Evolutionary conservation across 2,329 filamentous ascomycete species (phyloP), one percentile per base, ranked within the genome.

Genomic region (Nothophoma quercina): DNA sequence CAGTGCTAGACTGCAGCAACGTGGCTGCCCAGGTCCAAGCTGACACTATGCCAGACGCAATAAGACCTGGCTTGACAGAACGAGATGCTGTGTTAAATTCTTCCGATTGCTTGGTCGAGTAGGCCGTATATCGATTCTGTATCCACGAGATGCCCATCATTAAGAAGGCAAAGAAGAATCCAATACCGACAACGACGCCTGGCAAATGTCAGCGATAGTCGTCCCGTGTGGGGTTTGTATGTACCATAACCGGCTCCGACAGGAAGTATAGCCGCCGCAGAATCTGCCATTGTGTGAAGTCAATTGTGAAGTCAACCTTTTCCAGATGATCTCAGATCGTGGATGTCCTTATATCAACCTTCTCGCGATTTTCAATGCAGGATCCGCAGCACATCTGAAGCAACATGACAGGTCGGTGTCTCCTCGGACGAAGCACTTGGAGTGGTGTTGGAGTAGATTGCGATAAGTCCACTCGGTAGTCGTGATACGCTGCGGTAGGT

Each of bases 1-100:
- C 66, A 9, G 63, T 69, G 7, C 56, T 60, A 10, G 60, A 64
- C 35, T 69, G 62, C 7, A 69, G 54, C 8, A 73, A 44, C 9
- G 79, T 81, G 5, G 79, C 76, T 15, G 75, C 75, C 77, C 78
- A 81, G 4, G 78, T 81, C 79, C 79, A 81, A 2, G 78, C 78
- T 4, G 74, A 78, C 10, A 81, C 78, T 45, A 81, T 78, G 4
- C 77, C 78, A 6, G 74, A 75, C 4, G 77, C 76, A 40, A 80
- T 79, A 5, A 81, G 72, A 6, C 78, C 78, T 1, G 79, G 75
- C 44, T 77, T 77, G 32, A 79, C 73, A 30, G 67, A 72, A 30
- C 75, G 67, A 4, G 75, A 78, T 0, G 78, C 78, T 1, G 78
- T 80, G 62, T 78, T 79, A 72, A 80, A 81, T 55, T 79, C 76